phyloP scores from a whole-genome alignment of 225 moss, liverwort and hornwort genomes.

The Climacium dendroides region DNA sequence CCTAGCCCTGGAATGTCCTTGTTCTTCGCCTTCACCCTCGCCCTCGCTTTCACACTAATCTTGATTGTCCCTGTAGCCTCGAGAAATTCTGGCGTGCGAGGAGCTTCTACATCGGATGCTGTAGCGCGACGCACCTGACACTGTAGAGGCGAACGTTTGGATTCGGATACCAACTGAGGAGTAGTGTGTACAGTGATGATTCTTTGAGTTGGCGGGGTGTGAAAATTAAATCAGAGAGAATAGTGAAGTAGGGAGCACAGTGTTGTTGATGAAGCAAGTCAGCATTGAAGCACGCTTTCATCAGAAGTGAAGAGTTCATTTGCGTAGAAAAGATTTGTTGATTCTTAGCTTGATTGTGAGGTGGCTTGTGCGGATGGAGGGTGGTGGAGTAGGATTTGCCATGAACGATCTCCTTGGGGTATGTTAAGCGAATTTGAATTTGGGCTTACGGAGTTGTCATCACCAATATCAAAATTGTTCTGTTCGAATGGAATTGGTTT shows the following conservation, averaged over 20 bases:
- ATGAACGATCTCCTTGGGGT: background rate
- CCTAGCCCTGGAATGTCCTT: background rate
- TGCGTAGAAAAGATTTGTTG: background rate
- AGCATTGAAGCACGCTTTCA: background rate
- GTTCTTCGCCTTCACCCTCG: background rate
- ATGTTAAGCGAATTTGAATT: background rate
- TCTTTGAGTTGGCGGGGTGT: background rate
- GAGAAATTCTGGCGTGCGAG: background rate
- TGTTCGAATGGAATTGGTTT: background rate
- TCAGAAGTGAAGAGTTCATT: background rate
- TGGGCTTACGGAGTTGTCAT: background rate
- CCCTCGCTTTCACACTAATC: background rate
- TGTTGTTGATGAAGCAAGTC: background rate
- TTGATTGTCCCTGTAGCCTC: background rate
- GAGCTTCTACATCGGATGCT: background rate
- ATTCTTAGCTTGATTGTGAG: background rate
- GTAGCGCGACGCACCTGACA: background rate
- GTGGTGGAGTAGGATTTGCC: background rate
- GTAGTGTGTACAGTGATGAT: background rate
- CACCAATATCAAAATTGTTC: background rate
- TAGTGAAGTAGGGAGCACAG: background rate
- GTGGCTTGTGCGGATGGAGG: background rate
- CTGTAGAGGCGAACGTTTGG: background rate
- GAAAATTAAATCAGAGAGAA: background rate
- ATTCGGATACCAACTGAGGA: background rate